These are phyloP conservation scores for Yamadazyma diddensiae DNA, from an alignment of 1,139 yeast genomes.

Conservation along the genomic window DNA sequence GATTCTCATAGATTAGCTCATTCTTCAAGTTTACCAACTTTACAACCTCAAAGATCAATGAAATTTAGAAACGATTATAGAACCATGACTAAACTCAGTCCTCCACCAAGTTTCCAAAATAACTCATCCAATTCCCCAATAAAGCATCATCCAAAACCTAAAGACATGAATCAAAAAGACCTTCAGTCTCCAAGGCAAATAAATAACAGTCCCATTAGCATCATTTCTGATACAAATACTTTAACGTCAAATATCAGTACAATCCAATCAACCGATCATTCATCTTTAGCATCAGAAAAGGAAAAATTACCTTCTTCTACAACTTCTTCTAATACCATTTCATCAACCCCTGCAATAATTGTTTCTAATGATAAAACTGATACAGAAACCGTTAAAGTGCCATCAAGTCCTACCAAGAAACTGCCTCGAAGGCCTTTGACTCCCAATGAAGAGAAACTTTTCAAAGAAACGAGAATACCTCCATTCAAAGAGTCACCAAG, in stretches of 20 bases:
- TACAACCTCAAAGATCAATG: slow-evolving; percentile 10
- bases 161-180: slow-evolving; percentile 11
- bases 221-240: slow-evolving; percentile 27
- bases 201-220: slow-evolving; percentile 25
- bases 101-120: slow-evolving; percentile 13
- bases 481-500: slow-evolving; percentile 15
- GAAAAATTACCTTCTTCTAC: slow-evolving; percentile 2
- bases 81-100: slow-evolving; percentile 11
- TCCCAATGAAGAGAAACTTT: slow-evolving; percentile 27
- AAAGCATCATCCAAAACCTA: slow-evolving; percentile 6
- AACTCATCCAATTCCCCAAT: slow-evolving; percentile 1
- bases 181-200: slow-evolving; percentile 8
- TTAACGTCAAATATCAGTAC: slow-evolving; percentile 30
- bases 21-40: slow-evolving; percentile 37
- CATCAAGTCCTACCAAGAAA: slow-evolving; percentile 7
- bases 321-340: background rate
- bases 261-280: slow-evolving; percentile 32
- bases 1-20: slow-evolving; percentile 27
- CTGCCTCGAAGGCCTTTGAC: slow-evolving; percentile 28
- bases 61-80: slow-evolving; percentile 12
- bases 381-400: slow-evolving; percentile 9
- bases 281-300: slow-evolving; percentile 24
- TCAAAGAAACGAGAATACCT: slow-evolving; percentile 30
- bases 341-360: slow-evolving; percentile 16
- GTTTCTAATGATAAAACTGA: slow-evolving; percentile 16